Evolutionary conservation across 371 early-diverging fungal genomes (phyloP).

Genomic region (Mortierella sp.): DNA sequence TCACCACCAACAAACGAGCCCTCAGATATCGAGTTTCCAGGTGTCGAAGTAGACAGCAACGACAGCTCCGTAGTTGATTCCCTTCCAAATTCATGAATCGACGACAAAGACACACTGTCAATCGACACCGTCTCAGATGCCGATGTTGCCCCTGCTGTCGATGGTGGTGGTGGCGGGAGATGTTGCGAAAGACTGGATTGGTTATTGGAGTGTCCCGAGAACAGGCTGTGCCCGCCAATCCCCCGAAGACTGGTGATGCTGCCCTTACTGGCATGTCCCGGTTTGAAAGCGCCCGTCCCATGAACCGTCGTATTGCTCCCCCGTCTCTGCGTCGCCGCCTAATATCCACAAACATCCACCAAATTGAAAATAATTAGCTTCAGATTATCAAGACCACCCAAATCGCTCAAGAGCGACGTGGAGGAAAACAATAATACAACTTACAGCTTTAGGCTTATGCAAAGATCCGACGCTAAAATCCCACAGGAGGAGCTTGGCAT

Average conservation of each 20-base stretch:
- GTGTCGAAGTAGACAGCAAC: constrained; percentile 86
- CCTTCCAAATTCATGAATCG: constrained; percentile 38
- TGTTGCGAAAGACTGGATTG: constrained; percentile 4
- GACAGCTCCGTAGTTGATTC: constrained; percentile 72
- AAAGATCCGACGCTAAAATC: constrained; percentile 89
- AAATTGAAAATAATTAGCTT: constrained; percentile 18
- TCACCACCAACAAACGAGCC: constrained; percentile 33
- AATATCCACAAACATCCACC: background rate
- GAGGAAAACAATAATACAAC: constrained; percentile 30
- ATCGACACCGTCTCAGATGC: background rate
- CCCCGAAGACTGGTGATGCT: constrained; percentile 38
- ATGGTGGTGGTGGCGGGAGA: too few relatives aligned
- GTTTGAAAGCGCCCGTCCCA: constrained; percentile 30
- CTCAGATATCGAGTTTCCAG: constrained; percentile 94
- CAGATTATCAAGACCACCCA: too few relatives aligned
- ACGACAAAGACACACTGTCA: background rate
- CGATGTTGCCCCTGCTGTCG: background rate
- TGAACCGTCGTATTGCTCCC: constrained; percentile 41
- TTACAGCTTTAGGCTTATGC: constrained; percentile 78
- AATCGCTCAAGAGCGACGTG: constrained; percentile 21
- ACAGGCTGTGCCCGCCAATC: constrained; percentile 37
- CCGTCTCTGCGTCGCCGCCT: constrained; percentile 39
- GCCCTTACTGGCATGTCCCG: constrained; percentile 39
- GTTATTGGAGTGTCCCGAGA: constrained; percentile 28
- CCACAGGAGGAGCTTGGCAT: constrained; percentile 89